These are phyloP conservation scores for Aaosphaeria pasadenensis DNA, from an alignment of 2,329 filamentous ascomycete species.

Conservation along the genomic window DNA sequence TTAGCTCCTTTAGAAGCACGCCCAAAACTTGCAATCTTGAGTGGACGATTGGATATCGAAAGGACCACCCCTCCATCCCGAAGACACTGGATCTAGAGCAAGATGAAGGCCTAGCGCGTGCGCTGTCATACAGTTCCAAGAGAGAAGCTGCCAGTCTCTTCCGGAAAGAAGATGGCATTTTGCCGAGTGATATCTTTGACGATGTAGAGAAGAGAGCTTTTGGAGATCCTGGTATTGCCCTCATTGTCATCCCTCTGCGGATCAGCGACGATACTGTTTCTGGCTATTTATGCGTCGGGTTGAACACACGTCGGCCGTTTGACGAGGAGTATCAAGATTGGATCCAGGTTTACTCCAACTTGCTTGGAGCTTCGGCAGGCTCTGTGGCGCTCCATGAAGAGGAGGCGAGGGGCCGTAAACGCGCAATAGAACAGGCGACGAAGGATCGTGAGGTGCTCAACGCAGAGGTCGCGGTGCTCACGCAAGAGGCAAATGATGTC, in stretches of 20 bases:
- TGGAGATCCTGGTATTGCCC: constrained; percentile 6
- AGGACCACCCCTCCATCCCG: constrained; percentile 5
- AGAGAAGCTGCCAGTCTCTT: not conserved
- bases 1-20: not conserved
- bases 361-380: constrained; percentile 12
- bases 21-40: not conserved
- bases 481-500: not conserved
- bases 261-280: constrained; percentile 1
- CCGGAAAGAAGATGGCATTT: not conserved
- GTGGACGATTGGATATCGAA: constrained; percentile 2
- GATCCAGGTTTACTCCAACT: constrained; percentile 11
- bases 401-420: constrained; percentile 8
- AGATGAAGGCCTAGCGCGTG: constrained; percentile 3
- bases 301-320: constrained; percentile 16
- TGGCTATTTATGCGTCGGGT: not conserved
- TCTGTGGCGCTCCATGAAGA: constrained; percentile 14
- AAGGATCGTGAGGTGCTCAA: constrained; percentile 11
- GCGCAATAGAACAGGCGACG: constrained; percentile 12
- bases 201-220: constrained; percentile 8
- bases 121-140: constrained; percentile 1
- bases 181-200: constrained; percentile 5
- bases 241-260: constrained; percentile 7
- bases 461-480: constrained; percentile 8
- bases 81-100: constrained; percentile 2
- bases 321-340: constrained; percentile 14